A percentile compares a stretch with the other conserved stretches of the same genome.
Conservation (phyloP, 495 filamentous ascomycete genomes). For the Chaetomidium leptoderma region DNA sequence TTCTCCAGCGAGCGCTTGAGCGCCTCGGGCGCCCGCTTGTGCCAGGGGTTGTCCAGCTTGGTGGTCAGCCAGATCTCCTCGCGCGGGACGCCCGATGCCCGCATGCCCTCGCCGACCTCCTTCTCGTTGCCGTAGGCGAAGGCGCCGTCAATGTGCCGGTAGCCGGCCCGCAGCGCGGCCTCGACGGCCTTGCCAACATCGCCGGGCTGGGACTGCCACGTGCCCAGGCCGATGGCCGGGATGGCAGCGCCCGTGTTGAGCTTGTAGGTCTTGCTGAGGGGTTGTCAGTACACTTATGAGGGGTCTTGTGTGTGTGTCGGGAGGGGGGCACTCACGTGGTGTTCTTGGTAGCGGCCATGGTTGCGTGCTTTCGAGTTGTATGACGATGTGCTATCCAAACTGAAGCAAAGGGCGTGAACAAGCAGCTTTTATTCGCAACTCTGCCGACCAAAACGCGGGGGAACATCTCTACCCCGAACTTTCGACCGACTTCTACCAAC, state of each 20-base stretch:
- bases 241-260: conserved; percentile 79
- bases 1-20: conserved; percentile 64
- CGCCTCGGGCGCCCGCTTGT: conserved; percentile 61
- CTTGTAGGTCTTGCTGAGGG: conserved; percentile 55
- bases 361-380: not conserved
- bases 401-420: not conserved
- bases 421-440: conserved; percentile 2
- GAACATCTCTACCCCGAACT: not conserved
- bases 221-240: conserved; percentile 76
- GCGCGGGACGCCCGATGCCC: conserved; percentile 73
- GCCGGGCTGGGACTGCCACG: conserved; percentile 63
- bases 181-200: conserved; percentile 59
- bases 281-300: conserved; percentile 3
- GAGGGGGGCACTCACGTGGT: conserved; percentile 27
- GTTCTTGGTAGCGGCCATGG: conserved; percentile 37
- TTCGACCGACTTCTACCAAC: conserved; percentile 10
- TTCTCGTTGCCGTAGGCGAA: conserved; percentile 79
- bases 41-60: conserved; percentile 81
- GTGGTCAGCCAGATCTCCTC: conserved; percentile 82
- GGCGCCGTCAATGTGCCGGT: conserved; percentile 59
- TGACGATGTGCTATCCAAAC: not conserved
- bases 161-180: conserved; percentile 68
- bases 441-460: not conserved
- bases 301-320: not conserved
- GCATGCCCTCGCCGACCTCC: conserved; percentile 76